Evolutionary conservation across 78 protist genomes (phyloP), one percentile per base, ranked within the genome.

Genomic region (Dictyostelium brefeldianum): DNA sequence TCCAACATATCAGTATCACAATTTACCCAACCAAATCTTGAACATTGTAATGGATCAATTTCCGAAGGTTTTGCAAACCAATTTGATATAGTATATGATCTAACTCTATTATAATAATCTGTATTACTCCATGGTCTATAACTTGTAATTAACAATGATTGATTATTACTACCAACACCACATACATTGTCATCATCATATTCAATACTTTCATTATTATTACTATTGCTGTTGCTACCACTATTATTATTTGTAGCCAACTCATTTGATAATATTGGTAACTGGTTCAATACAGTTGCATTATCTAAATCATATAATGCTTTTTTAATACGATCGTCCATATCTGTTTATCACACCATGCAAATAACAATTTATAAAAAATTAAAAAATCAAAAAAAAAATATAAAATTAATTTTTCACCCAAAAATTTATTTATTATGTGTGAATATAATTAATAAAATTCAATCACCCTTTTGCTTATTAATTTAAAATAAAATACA

Each of bases 21-120:
- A 77, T 87, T 87, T 12, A 87, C 64, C 92, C 92, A 87, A 62
- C 92, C 92, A 29, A 87, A 87, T 74, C 92, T 56, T 5, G 92
- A 56, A 54, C 92, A 87, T 62, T 87, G 84, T 5, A 87, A 71
- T 29, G 92, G 92, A 62, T 77, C 92, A 5, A 87, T 62, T 22
- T 46, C 65, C 0, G 78, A n/a, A 8, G 92, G 92, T 48, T 87
- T 87, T 1, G 92, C 92, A 77, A 87, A 87, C 92, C 92, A 87
- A 57, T 64, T 74, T 46, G 71, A 75, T 9, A 87, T 77, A 2
- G 69, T 65, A 31, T 51, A 87, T 1, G 92, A 50, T 12, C 67
- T 74, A 18, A 87, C 92, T 74, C 92, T 53, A 22, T 22, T 15
- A 64, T 87, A 77, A 41, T 87, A 87, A 27, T 87, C 92, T 9